phyloP scores from a whole-genome alignment of 768 basidiomycete species.

The Symmetrospora coprosmae region DNA sequence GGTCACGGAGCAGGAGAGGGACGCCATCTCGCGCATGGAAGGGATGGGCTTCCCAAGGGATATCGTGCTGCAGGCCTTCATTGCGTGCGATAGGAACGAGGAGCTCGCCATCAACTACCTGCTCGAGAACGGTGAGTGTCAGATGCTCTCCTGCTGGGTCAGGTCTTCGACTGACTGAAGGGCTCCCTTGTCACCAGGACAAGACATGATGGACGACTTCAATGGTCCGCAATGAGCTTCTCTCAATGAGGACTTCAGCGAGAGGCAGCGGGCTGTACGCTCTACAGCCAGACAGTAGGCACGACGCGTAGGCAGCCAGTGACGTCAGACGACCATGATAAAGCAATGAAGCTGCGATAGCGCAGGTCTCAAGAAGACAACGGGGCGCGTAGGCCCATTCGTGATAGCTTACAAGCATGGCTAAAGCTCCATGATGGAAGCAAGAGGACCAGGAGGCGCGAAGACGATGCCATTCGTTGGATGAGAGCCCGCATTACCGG shows the following conservation, averaged over 20 bases:
- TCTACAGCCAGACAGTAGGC: too few species aligned
- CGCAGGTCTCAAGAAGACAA: too few species aligned
- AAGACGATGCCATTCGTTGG: neutral
- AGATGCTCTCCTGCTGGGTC: neutral
- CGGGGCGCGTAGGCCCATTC: too few species aligned
- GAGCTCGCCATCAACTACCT: slow-evolving; percentile 50
- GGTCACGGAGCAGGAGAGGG: slow-evolving; percentile 73
- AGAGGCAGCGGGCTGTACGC: too few species aligned
- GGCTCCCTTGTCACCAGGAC: neutral
- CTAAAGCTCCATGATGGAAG: too few species aligned
- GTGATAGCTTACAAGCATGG: too few species aligned
- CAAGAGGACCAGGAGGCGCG: too few species aligned
- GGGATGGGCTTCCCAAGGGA: slow-evolving; percentile 74
- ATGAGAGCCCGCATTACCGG: slow-evolving; percentile 21
- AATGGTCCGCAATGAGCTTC: neutral
- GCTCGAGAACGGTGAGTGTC: neutral
- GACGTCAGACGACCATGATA: too few species aligned
- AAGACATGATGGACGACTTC: neutral
- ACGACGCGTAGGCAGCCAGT: too few species aligned
- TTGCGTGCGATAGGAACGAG: slow-evolving; percentile 92
- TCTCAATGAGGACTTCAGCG: neutral
- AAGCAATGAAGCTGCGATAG: too few species aligned
- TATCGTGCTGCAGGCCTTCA: slow-evolving; percentile 72
- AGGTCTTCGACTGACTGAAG: neutral
- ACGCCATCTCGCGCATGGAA: slow-evolving; percentile 76